Base-by-base conservation (phyloP, 768 basidiomycete species). In the Antrodiella citrinella region DNA sequence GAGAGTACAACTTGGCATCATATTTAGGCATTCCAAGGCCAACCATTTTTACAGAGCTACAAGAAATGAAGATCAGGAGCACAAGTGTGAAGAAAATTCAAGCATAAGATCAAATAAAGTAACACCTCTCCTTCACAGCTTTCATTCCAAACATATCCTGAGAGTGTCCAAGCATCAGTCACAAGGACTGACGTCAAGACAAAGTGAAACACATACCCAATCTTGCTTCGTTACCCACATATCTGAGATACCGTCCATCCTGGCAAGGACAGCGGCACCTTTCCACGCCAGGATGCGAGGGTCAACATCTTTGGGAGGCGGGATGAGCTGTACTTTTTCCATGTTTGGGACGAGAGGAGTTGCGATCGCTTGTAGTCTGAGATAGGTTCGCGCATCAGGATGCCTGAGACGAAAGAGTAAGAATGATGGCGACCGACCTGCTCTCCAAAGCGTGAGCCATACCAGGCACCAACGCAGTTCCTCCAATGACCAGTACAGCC, bases 261-360 rank as follows among this genome's bases (percentile, higher is more conserved):
- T 90, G 22, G 85, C 89, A 39, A 97, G 78, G 11, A 94, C 91
- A 5, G 86, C 80, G 4, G 86, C 91, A 9, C 96, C 96, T 65
- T 97, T 97, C 96, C 96, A 99, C 13, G 82, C 83, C 25, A 98
- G 76, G 30, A 91, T 82, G 21, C 82, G 78, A 4, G 91, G 91
- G 66, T 98, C 93, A 41, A 97, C 67, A 53, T 92, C 91, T 63
- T 93, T 87, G 1, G 94, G 93, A 2, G 92, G 86, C n/a, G 92
- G 90, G 43, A 98, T 87, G 51, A 96, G 89, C 56, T 86, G 82
- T 4, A 95, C 86, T 58, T 86, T 88, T 61, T 88, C 85, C 81
- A 93, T 90, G 61, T 82, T 84, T 13, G 78, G 76, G 13, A 90
- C 84, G 39, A 94, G 66, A 4, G 89, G 86, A 7, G 85, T 88